phyloP scores from a whole-genome alignment of 208 protist species.

The Wallacemonas sp. region DNA sequence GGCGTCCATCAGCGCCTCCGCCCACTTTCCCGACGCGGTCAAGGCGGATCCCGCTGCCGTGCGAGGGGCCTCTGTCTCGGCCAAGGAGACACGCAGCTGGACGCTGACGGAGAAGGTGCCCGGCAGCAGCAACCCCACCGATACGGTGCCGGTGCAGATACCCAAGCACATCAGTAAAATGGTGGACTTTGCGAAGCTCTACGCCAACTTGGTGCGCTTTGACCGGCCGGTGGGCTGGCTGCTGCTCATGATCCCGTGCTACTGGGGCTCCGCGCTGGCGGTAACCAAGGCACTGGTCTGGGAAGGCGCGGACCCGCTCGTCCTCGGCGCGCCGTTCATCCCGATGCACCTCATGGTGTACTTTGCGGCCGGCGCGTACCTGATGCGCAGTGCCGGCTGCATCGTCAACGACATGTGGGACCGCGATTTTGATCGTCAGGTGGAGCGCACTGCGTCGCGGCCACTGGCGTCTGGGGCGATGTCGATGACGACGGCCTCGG shows the following conservation, averaged over 20 bases:
- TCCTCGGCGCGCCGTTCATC: constrained; percentile 78
- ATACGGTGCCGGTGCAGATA: constrained; percentile 12
- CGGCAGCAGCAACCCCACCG: constrained; percentile 1
- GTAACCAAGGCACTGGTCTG: constrained; percentile 82
- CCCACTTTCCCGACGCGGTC: constrained; percentile 78
- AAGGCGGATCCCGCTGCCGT: constrained; percentile 51
- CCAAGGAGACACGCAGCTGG: constrained; percentile 74
- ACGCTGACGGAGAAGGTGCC: constrained; percentile 34
- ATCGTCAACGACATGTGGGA: constrained; percentile 90
- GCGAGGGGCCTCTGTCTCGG: constrained; percentile 42
- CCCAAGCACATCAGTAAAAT: constrained; percentile 43
- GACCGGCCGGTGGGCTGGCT: constrained; percentile 72
- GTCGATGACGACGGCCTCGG: constrained; percentile 54
- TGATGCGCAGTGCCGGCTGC: constrained; percentile 83
- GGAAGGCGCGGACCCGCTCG: constrained; percentile 83
- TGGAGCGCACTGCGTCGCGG: constrained; percentile 68
- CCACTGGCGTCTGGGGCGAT: constrained; percentile 65
- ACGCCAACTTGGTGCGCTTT: constrained; percentile 65
- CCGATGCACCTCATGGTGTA: constrained; percentile 68
- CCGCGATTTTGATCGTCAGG: constrained; percentile 68
- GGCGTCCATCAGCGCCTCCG: constrained; percentile 52
- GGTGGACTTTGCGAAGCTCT: constrained; percentile 44
- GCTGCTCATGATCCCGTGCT: constrained; percentile 77
- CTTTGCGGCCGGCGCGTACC: constrained; percentile 71
- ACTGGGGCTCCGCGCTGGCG: constrained; percentile 77